Conservation (phyloP, 2,329 filamentous ascomycete genomes). For the Alternaria ethzedia region DNA sequence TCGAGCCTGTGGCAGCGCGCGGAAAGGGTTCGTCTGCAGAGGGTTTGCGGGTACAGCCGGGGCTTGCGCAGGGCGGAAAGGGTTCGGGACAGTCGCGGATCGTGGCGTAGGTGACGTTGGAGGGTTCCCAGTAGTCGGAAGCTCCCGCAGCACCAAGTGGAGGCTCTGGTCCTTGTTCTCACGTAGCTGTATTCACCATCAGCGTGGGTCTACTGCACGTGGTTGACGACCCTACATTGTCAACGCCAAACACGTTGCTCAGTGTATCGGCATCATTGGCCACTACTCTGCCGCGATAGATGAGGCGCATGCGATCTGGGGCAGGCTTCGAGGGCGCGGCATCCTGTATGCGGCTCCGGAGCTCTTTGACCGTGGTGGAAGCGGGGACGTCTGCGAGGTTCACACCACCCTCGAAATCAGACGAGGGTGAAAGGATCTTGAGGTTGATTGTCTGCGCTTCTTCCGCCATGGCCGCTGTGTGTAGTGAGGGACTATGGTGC, state of each 20-base stretch:
- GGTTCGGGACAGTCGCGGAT: conserved; percentile 47
- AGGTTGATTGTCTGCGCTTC: conserved; percentile 39
- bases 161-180: conserved; percentile 46
- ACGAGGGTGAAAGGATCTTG: conserved; percentile 49
- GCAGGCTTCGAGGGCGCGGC: conserved; percentile 51
- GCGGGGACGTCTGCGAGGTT: conserved; percentile 40
- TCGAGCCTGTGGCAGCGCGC: conserved; percentile 32
- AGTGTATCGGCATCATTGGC: conserved; percentile 57
- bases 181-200: conserved; percentile 38
- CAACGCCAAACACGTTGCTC: conserved; percentile 57
- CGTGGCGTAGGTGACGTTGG: conserved; percentile 26
- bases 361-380: conserved; percentile 55
- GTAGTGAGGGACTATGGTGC: conserved; percentile 4
- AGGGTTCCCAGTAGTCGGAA: conserved; percentile 17
- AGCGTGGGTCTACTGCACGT: not conserved
- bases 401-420: conserved; percentile 46
- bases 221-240: conserved; percentile 51
- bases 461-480: conserved; percentile 33
- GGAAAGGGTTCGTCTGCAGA: conserved; percentile 43
- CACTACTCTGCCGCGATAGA: conserved; percentile 63
- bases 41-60: conserved; percentile 23
- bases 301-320: conserved; percentile 60
- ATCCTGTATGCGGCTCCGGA: conserved; percentile 61
- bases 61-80: conserved; percentile 31
- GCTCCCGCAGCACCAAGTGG: conserved; percentile 48